Percentiles rank a stretch among this genome's conserved stretches.
Evolutionary conservation across 805 yeast genomes (phyloP).

Genomic region (Candida dendrica): DNA sequence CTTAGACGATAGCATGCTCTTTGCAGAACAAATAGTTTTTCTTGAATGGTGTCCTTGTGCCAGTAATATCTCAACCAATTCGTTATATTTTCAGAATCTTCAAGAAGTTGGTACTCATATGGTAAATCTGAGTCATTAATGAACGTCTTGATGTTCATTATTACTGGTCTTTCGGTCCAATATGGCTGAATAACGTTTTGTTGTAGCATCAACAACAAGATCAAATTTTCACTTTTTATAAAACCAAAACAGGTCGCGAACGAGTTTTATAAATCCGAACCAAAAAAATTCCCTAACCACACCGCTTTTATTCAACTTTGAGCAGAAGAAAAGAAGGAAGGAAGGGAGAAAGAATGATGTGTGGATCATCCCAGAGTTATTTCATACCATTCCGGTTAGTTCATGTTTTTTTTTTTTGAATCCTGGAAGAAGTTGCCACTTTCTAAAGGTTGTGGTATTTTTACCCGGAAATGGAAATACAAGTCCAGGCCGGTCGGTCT

Average conservation of each 20-base stretch:
- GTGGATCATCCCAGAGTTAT: too few relatives aligned
- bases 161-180: background rate
- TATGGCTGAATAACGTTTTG: background rate
- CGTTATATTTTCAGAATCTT: conserved; percentile 26
- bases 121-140: conserved; percentile 26
- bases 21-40: conserved; percentile 37
- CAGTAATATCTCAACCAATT: conserved; percentile 34
- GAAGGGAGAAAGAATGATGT: too few relatives aligned
- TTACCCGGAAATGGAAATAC: too few relatives aligned
- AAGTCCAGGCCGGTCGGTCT: too few relatives aligned
- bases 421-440: too few relatives aligned
- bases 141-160: background rate
- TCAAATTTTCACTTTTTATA: background rate
- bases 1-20: conserved; percentile 42
- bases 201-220: background rate
- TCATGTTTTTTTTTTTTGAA: too few relatives aligned
- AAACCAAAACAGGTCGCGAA: background rate
- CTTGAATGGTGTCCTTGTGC: conserved; percentile 22
- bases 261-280: background rate
- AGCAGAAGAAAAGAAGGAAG: too few relatives aligned
- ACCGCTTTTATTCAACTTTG: too few relatives aligned
- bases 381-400: too few relatives aligned
- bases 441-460: too few relatives aligned
- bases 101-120: conserved; percentile 37
- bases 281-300: too few relatives aligned